These are phyloP conservation scores for Cryptococcus depauperatus DNA, from an alignment of 1,284 basidiomycete genomes.

Conservation along the genomic window DNA sequence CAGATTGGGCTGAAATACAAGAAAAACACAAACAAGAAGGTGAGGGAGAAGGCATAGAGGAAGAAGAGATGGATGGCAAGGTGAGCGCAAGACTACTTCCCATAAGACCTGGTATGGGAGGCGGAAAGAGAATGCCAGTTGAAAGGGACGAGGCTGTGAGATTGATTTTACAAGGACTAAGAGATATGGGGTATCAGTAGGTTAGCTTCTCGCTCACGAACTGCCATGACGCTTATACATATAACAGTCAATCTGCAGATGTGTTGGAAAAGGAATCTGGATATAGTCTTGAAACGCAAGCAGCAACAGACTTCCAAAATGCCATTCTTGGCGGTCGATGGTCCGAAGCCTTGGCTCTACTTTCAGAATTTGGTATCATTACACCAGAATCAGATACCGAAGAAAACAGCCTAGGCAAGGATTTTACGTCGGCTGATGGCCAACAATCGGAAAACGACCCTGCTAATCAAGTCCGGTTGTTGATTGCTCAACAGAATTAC, in stretches of 20 bases:
- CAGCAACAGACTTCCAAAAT: conserved; percentile 71
- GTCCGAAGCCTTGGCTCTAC: conserved; percentile 65
- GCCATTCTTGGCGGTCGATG: conserved; percentile 78
- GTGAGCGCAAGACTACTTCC: background rate
- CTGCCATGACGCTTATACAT: background rate
- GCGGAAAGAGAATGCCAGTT: conserved; percentile 46
- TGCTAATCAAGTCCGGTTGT: conserved; percentile 66
- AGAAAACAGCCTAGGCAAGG: conserved; percentile 25
- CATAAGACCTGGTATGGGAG: conserved; percentile 12
- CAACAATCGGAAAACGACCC: conserved; percentile 5
- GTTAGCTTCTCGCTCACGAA: conserved; percentile 40
- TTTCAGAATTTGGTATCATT: conserved; percentile 59
- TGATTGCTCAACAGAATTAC: conserved; percentile 92
- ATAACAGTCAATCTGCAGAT: conserved; percentile 69
- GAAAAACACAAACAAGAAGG: conserved; percentile 2
- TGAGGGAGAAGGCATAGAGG: conserved; percentile 9
- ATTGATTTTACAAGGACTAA: conserved; percentile 78
- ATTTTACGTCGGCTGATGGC: conserved; percentile 19
- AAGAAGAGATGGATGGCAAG: conserved; percentile 9
- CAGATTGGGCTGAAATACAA: conserved; percentile 24
- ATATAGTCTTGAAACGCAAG: conserved; percentile 68
- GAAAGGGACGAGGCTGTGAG: conserved; percentile 87
- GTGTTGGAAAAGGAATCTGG: conserved; percentile 89
- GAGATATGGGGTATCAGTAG: conserved; percentile 87
- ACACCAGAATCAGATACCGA: conserved; percentile 1